Percentiles rank a stretch among this genome's conserved stretches.
Conservation (phyloP, 2,329 filamentous ascomycete species). For the Pseudogymnoascus sp. region DNA sequence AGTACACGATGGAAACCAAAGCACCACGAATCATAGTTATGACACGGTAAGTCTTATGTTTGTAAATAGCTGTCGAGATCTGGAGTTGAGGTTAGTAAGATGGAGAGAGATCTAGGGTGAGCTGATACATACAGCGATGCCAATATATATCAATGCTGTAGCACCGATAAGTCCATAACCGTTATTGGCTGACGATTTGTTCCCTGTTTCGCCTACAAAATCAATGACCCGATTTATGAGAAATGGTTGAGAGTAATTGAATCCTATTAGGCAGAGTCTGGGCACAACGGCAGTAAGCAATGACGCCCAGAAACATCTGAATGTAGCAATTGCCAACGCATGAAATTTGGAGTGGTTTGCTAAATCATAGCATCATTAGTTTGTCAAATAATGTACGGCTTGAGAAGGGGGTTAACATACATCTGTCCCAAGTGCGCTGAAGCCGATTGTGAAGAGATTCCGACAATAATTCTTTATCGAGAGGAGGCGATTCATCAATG, state of each 20-base stretch:
- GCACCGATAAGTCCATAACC: constrained; percentile 35
- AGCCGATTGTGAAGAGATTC: not conserved
- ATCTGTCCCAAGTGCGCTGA: not conserved
- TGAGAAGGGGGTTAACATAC: not conserved
- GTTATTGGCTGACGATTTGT: constrained; percentile 19
- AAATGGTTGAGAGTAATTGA: constrained; percentile 38
- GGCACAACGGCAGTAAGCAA: constrained; percentile 28
- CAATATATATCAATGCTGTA: constrained; percentile 32
- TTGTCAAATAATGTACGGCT: not conserved
- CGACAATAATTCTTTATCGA: not conserved
- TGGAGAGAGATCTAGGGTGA: not conserved
- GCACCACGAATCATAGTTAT: constrained; percentile 35
- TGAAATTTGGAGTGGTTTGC: not conserved
- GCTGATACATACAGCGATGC: constrained; percentile 31
- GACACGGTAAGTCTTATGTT: constrained; percentile 33
- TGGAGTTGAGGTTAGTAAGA: not conserved
- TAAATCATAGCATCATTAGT: not conserved
- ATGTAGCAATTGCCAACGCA: not conserved
- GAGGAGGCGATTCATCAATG: not conserved
- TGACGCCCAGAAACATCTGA: constrained; percentile 15
- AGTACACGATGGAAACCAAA: constrained; percentile 40
- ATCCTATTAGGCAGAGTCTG: constrained; percentile 32
- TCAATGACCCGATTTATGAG: constrained; percentile 31
- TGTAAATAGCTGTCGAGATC: constrained; percentile 10
- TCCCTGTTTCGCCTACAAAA: constrained; percentile 25